Base-by-base conservation (phyloP, 345 rosid species). In the Brassica carinata region DNA sequence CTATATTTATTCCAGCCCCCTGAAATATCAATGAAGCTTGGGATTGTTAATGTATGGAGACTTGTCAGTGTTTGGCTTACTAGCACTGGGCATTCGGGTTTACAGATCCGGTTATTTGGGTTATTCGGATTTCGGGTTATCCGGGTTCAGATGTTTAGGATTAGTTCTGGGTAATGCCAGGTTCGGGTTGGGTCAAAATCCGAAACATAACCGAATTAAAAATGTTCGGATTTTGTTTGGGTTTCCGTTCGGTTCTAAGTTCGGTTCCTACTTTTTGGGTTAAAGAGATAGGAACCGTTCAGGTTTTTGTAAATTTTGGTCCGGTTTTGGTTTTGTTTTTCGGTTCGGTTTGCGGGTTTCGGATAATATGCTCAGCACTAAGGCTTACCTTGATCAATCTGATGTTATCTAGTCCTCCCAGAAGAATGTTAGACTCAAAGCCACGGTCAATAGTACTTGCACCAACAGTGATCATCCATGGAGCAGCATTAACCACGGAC, bases 1-100 rank as follows among this genome's bases (percentile, higher is more conserved):
- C 89, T 27, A 91, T 85, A 77, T 88, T 87, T 85, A 90, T 91
- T 75, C 82, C 90, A 72, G 71, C 90, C 11, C 98, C 98, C 97
- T 93, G 85, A 17, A 72, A n/a, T 66, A 33, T 7, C 70, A 31
- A 4, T 7, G 45, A 64, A 63, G 70, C 4, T 38, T 0, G 6
- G 3, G 40, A 48, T 45, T 62, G 55, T 43, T 45, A 13, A 18
- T 33, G 64, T 13, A 51, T 30, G 19, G 23, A 33, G 65, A 15
- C 13, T 33, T 71, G 6, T 19, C 5, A 1, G 19, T 7, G 5
- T 34, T 27, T 67, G 38, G 13, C 18, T 5, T 72, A 72, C 73
- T 71, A 53, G 58, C 18, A 18, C 58, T 53, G 58, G 58, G 8
- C 58, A 53, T 53, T 53, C 19, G 7, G 57, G 15, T 48, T 48